Base-by-base conservation (phyloP, 805 yeast genomes). In the Saccharomycopsis fibuligera region DNA sequence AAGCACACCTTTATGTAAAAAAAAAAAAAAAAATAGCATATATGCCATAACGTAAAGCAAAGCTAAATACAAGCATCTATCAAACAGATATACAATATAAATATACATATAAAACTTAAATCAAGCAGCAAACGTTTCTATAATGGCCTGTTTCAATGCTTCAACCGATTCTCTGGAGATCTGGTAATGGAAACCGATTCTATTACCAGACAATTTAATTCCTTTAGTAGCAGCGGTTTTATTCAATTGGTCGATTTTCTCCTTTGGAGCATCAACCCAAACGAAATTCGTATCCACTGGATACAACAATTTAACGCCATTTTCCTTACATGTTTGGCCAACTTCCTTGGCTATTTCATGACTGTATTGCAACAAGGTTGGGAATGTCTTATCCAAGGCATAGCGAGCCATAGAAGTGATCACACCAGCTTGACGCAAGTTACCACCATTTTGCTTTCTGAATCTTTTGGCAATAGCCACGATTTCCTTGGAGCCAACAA, bases 401-500 rank as follows among this genome's bases (percentile, higher is more conserved):
- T 74, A 71, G n/a, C 72, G 63, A 2, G 95, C 96, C 86, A 90
- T 89, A 47, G 78, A 72, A 4, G 91, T 71, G 58, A 90, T 72
- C 66, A 86, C 67, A 49, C 97, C 97, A 35, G 84, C 73, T 68
- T 90, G 97, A 62, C 97, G 75, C 44, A 90, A 79, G 55, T 96
- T 96, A 57, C 96, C 96, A 61, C 97, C 97, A 56, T 79, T 78
- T 68, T 90, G 96, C 60, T 90, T 90, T 57, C 86, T 83, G 69
- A 89, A 84, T 67, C 89, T 95, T 62, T 80, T 82, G 37, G 93
- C 87, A 60, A 78, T 81, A 57, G 70, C 67, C 54, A 88, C 81
- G 57, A 80, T 73, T 44, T 68, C 67, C 35, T 62, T 59, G 41
- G 70, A 67, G 35, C 96, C 93, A 35, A 88, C 96, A 39, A 90